These are phyloP conservation scores for Syncephalastrum racemosum DNA, from an alignment of 371 early-diverging fungal species.

Conservation along the genomic window DNA sequence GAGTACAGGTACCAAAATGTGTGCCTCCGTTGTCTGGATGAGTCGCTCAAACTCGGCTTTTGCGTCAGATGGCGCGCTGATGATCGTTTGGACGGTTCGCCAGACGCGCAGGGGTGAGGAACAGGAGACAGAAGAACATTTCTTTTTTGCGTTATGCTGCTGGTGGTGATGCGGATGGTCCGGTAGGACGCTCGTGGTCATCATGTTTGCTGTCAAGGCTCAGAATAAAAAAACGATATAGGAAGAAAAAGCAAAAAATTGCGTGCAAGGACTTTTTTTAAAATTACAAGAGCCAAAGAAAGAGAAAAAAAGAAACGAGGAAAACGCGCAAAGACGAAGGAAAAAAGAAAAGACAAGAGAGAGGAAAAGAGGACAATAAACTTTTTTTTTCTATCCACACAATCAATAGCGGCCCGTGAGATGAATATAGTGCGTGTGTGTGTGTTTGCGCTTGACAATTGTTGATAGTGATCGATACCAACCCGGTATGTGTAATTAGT, in stretches of 20 bases:
- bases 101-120: slow-evolving; percentile 29
- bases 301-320: not conserved
- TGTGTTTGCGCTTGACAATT: too few relatives aligned
- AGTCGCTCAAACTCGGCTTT: slow-evolving; percentile 29
- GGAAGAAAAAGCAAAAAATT: not conserved
- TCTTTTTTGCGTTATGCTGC: slow-evolving; percentile 25
- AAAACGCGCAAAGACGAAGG: slow-evolving; percentile 5
- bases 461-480: too few relatives aligned
- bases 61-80: slow-evolving; percentile 19
- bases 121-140: slow-evolving; percentile 26
- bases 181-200: slow-evolving; percentile 12
- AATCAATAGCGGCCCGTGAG: slow-evolving; percentile 3
- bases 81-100: slow-evolving; percentile 32
- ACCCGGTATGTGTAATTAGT: not conserved
- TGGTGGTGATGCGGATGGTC: slow-evolving; percentile 15
- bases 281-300: slow-evolving; percentile 6
- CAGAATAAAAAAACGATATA: slow-evolving; percentile 5
- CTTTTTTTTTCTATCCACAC: slow-evolving; percentile 17
- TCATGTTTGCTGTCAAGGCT: slow-evolving; percentile 7
- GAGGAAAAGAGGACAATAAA: slow-evolving; percentile 8
- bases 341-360: slow-evolving; percentile 8
- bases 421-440: too few relatives aligned
- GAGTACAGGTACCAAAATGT: slow-evolving; percentile 26
- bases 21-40: slow-evolving; percentile 9
- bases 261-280: not conserved